These are phyloP conservation scores for Schoenoplectus triqueter DNA, from an alignment of 202 grass and related monocot genomes.

Conservation along the genomic window DNA sequence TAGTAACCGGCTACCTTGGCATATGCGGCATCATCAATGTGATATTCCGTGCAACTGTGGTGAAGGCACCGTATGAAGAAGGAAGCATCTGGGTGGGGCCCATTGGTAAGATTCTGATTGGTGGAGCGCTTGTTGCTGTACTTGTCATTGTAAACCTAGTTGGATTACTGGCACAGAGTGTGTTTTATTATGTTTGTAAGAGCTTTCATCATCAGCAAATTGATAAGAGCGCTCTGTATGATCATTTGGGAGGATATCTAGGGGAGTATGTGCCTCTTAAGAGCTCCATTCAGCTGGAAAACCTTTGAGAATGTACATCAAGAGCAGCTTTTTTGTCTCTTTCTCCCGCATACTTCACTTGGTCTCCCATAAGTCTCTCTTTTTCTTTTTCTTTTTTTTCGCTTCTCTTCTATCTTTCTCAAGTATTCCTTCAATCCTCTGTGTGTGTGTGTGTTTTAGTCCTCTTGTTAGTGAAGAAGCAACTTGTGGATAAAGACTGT, in stretches of 20 bases:
- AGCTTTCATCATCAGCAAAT: conserved; percentile 96
- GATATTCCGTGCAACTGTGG: conserved; percentile 77
- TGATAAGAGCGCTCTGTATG: conserved; percentile 72
- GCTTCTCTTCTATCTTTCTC: conserved; percentile 14
- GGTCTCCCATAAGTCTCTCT: conserved; percentile 24
- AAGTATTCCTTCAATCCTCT: conserved; percentile 19
- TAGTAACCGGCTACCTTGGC: conserved; percentile 75
- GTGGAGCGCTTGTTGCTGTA: conserved; percentile 63
- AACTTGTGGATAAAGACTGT: conserved; percentile 40
- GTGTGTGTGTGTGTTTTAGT: conserved; percentile 20
- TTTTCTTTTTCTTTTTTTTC: conserved; percentile 37
- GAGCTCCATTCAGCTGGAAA: conserved; percentile 95
- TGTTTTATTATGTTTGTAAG: conserved; percentile 99
- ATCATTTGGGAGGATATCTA: conserved; percentile 92
- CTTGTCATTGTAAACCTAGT: conserved; percentile 75
- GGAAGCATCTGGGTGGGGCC: conserved; percentile 67
- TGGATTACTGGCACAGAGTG: conserved; percentile 80
- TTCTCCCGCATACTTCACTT: conserved; percentile 22
- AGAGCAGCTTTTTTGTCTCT: conserved; percentile 41
- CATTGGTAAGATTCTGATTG: conserved; percentile 47
- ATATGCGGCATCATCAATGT: conserved; percentile 61
- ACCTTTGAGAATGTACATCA: conserved; percentile 51
- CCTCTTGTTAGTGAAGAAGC: conserved; percentile 46
- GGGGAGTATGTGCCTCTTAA: conserved; percentile 96
- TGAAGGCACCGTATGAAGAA: conserved; percentile 71